phyloP scores from a whole-genome alignment of 2,329 filamentous ascomycete species.

The Diaporthe ilicicola region DNA sequence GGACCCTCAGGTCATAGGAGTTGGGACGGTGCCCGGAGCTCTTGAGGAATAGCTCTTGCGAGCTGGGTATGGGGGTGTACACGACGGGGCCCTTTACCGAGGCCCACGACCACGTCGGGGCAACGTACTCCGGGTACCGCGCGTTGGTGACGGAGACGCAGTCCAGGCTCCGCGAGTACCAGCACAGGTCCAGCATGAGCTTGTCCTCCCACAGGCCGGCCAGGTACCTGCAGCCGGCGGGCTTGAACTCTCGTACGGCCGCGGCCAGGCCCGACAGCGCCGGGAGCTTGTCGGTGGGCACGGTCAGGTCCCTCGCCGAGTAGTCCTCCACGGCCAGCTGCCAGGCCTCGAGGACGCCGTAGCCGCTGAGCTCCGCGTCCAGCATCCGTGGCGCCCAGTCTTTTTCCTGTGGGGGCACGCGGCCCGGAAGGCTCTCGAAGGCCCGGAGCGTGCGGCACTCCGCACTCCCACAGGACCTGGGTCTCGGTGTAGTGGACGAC shows the following conservation, averaged over 20 bases:
- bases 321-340: background rate
- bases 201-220: background rate
- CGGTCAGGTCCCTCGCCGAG: background rate
- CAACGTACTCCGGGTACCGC: background rate
- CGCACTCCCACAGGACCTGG: background rate
- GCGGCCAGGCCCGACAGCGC: background rate
- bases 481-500: background rate
- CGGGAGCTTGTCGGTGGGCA: background rate
- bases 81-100: background rate
- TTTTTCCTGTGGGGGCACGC: background rate
- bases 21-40: background rate
- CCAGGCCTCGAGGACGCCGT: background rate
- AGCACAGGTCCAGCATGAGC: background rate
- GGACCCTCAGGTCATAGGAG: background rate
- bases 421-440: background rate
- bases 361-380: background rate
- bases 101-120: slow-evolving; percentile 1
- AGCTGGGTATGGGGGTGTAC: background rate
- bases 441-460: background rate
- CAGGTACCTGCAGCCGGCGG: background rate
- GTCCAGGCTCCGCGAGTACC: background rate
- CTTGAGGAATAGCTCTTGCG: too few species aligned
- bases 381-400: background rate
- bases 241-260: background rate
- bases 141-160: background rate